Base-by-base conservation (phyloP, 2,329 filamentous ascomycete genomes). In the Metarhizium humberi region DNA sequence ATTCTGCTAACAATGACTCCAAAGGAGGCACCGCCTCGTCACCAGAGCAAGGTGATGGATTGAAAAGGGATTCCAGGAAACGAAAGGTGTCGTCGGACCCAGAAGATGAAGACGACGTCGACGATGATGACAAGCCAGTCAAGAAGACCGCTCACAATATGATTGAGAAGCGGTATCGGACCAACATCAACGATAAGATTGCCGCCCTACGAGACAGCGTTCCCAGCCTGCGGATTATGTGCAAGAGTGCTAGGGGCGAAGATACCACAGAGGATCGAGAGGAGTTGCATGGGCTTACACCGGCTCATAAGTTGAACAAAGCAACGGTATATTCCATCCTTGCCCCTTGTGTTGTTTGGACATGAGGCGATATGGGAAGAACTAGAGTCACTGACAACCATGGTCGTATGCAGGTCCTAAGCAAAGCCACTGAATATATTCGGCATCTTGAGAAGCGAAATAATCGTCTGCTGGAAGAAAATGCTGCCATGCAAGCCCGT, bases 91-190 rank as follows among this genome's bases (percentile, higher is more conserved):
- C 84, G 0, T 78, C 77, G 51, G 79, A 82, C 53, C 63, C 71
- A 55, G 61, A 79, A 57, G 61, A 79, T 57, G 60, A 73, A n/a
- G 81, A 84, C 51, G 82, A 86, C 13, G 77, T 82, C 49, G 73
- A 78, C 34, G 70, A 81, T 52, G 79, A 78, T 61, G 80, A 76
- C 62, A 84, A 78, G 57, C 71, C 71, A 5, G 63, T 73, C 56
- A 96, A 96, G 78, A 96, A 96, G 78, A 95, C 92, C 36, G 91
- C 92, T 2, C 92, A 97, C 73, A 97, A 96, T 71, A 94, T 97
- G 80, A 96, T 97, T 59, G 92, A 97, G 74, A 97, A 96, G 78
- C 79, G 92, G 61, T 97, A 97, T 71, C 86, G 92, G 64, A 96
- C 90, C 54, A 97, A 97, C 66, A 78, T 97, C 56, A 97, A 97